phyloP scores from a whole-genome alignment of 1,284 basidiomycete species.

The Microbotryum scabiosae region DNA sequence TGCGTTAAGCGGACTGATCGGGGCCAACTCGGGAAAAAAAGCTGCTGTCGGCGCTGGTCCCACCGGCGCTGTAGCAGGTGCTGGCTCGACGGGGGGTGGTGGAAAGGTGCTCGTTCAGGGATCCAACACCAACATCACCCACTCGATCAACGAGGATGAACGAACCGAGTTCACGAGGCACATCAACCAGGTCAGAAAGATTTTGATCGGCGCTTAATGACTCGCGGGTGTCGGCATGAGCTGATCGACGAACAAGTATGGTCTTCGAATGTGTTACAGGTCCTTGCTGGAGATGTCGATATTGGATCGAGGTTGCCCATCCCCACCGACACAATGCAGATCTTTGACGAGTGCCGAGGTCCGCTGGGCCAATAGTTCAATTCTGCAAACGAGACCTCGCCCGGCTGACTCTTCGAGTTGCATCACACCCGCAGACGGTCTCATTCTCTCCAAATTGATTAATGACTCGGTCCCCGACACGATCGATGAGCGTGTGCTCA shows the following conservation, averaged over 20 bases:
- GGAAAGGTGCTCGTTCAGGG: conserved; percentile 93
- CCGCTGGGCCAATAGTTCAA: too few species aligned
- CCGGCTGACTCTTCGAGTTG: neutral
- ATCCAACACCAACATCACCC: conserved; percentile 88
- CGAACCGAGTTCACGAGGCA: conserved; percentile 92
- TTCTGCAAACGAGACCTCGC: too few species aligned
- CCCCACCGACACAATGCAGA: conserved; percentile 95
- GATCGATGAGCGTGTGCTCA: conserved; percentile 95
- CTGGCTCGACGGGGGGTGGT: conserved; percentile 40
- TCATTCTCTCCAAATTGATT: conserved; percentile 95
- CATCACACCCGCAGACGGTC: conserved; percentile 55
- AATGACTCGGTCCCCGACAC: conserved; percentile 99
- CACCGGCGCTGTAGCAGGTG: conserved; percentile 1
- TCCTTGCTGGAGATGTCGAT: conserved; percentile 82
- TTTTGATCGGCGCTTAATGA: neutral
- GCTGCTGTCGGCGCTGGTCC: neutral
- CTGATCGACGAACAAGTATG: neutral
- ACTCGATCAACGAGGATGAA: conserved; percentile 98
- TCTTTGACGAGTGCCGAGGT: conserved; percentile 96
- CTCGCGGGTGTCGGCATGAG: neutral
- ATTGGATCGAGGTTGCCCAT: conserved; percentile 78
- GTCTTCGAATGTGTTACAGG: conserved; percentile 46
- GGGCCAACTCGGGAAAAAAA: neutral
- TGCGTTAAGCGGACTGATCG: conserved; percentile 24
- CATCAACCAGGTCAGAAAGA: conserved; percentile 66